Percentiles rank a stretch among this genome's conserved stretches.
phyloP scores from a whole-genome alignment of 495 filamentous ascomycete species.

The Aspergillus nanangensis region DNA sequence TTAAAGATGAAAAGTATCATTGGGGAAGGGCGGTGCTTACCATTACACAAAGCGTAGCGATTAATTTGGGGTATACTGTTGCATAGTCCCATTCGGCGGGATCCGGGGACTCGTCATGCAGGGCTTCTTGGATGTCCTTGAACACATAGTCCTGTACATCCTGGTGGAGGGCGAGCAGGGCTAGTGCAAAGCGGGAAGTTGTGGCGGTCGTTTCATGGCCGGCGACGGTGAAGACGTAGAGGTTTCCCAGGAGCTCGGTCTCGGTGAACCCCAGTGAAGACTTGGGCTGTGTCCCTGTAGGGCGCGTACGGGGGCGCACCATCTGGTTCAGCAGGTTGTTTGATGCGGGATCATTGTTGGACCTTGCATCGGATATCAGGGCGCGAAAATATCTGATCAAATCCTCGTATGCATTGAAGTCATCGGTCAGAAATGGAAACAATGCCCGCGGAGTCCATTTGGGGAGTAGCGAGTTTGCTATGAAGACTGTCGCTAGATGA shows the following conservation, averaged over 20 bases:
- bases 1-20: constrained; percentile 26
- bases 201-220: constrained; percentile 46
- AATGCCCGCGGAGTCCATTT: constrained; percentile 3
- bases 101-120: background rate
- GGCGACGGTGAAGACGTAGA: constrained; percentile 45
- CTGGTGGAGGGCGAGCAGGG: background rate
- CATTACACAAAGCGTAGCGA: background rate
- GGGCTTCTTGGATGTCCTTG: background rate
- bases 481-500: background rate
- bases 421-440: constrained; percentile 7
- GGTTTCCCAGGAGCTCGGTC: constrained; percentile 40
- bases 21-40: constrained; percentile 16
- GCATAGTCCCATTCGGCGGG: background rate
- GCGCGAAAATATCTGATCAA: constrained; percentile 3
- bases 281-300: too few species aligned
- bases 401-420: constrained; percentile 5
- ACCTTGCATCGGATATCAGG: background rate
- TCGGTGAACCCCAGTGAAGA: constrained; percentile 18
- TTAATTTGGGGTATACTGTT: background rate
- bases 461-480: constrained; percentile 1
- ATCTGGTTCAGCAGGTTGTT: constrained; percentile 20
- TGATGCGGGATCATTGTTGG: background rate
- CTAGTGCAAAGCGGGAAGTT: constrained; percentile 24
- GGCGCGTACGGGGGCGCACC: too few species aligned
- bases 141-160: background rate